These are phyloP conservation scores for Boletus coccyginus DNA, from an alignment of 768 basidiomycete genomes.

Conservation along the genomic window DNA sequence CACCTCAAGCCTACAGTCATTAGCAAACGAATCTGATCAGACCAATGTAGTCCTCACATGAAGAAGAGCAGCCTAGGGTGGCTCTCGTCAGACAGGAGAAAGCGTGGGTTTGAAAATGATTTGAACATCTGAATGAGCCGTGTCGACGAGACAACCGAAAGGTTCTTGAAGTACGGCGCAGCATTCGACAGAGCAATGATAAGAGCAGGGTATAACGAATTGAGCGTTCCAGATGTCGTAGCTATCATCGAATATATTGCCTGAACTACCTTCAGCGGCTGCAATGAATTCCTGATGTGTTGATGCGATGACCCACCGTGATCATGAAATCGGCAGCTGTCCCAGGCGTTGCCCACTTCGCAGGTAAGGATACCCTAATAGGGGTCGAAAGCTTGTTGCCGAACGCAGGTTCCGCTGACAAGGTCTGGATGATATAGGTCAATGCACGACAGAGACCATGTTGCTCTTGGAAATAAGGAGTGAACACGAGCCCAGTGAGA, in stretches of 20 bases:
- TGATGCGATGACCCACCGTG: slow-evolving; percentile 51
- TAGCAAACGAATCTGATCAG: background rate
- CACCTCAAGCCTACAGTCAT: slow-evolving; percentile 67
- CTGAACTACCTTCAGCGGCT: slow-evolving; percentile 37
- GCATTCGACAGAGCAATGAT: slow-evolving; percentile 88
- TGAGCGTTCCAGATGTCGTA: slow-evolving; percentile 78
- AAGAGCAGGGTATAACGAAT: slow-evolving; percentile 87
- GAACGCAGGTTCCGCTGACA: slow-evolving; percentile 83
- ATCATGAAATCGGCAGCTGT: slow-evolving; percentile 86
- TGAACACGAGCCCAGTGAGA: slow-evolving; percentile 7
- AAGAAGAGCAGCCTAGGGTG: slow-evolving; percentile 92
- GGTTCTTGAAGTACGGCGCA: slow-evolving; percentile 80
- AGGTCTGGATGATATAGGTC: slow-evolving; percentile 87
- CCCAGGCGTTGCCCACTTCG: slow-evolving; percentile 74
- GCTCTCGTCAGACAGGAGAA: slow-evolving; percentile 90
- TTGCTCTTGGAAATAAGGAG: slow-evolving; percentile 54
- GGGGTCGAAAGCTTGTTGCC: slow-evolving; percentile 65
- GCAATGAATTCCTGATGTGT: background rate
- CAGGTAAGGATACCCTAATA: slow-evolving; percentile 62
- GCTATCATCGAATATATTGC: slow-evolving; percentile 88
- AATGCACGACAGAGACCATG: slow-evolving; percentile 87
- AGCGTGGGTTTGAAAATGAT: slow-evolving; percentile 87
- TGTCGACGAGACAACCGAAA: slow-evolving; percentile 79
- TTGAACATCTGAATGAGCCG: slow-evolving; percentile 85
- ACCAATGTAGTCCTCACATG: slow-evolving; percentile 49